Evolutionary conservation across 257 asterid genomes (phyloP).

Genomic region (Haberlea rhodopensis): DNA sequence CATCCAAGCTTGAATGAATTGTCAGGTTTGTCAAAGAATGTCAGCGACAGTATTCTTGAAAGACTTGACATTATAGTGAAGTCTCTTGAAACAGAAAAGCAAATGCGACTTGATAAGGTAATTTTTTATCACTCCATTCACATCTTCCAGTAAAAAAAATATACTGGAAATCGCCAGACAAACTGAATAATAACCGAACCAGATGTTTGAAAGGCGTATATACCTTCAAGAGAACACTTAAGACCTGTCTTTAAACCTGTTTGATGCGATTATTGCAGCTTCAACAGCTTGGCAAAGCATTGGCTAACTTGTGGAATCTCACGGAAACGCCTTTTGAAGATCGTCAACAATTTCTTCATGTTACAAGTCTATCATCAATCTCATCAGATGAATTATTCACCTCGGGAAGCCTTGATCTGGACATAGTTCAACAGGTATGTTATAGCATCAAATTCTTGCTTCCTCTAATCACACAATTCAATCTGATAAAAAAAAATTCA

Average conservation of each 20-base stretch:
- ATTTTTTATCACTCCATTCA: slow-evolving; percentile 1
- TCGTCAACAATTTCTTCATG: slow-evolving; percentile 53
- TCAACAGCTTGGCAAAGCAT: slow-evolving; percentile 78
- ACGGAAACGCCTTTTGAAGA: slow-evolving; percentile 77
- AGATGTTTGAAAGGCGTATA: neutral
- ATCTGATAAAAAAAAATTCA: slow-evolving; percentile 20
- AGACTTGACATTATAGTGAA: slow-evolving; percentile 72
- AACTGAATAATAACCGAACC: neutral
- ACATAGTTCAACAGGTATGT: slow-evolving; percentile 73
- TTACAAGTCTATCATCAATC: slow-evolving; percentile 54
- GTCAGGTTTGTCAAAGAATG: slow-evolving; percentile 89
- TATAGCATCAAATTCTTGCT: slow-evolving; percentile 18
- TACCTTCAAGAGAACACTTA: neutral
- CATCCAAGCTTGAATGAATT: slow-evolving; percentile 94
- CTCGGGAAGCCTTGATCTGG: slow-evolving; percentile 77
- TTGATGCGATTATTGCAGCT: slow-evolving; percentile 51
- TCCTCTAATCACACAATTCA: slow-evolving; percentile 20
- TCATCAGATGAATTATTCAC: slow-evolving; percentile 57
- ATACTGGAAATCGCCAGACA: slow-evolving; percentile 3
- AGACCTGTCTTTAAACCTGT: too few relatives aligned
- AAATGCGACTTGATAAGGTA: slow-evolving; percentile 77
- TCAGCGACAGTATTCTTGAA: slow-evolving; percentile 66
- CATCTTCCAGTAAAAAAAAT: neutral
- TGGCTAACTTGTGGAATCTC: slow-evolving; percentile 85
- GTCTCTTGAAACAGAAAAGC: slow-evolving; percentile 79